phyloP scores from a whole-genome alignment of 176 grass and related monocot species.

The Eleusine indica region DNA sequence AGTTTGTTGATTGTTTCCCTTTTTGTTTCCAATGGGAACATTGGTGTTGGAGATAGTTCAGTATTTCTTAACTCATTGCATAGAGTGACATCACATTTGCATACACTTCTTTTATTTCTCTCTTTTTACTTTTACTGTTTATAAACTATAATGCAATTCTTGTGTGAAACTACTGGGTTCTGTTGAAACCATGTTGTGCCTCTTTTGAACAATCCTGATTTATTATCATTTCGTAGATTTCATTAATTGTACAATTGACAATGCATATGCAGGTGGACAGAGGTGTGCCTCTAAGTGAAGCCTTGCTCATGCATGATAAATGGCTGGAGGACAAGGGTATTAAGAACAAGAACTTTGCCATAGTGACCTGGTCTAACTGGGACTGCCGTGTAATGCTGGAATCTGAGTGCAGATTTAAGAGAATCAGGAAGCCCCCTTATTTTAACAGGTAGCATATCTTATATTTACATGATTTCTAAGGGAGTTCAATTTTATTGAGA shows the following conservation, averaged over 20 bases:
- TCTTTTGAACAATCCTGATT: constrained; percentile 1
- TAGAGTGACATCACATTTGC: neutral
- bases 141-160: neutral
- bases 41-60: neutral
- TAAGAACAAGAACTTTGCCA: constrained; percentile 86
- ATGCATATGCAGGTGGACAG: constrained; percentile 77
- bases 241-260: neutral
- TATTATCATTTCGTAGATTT: constrained; percentile 14
- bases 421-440: constrained; percentile 91
- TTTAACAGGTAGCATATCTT: constrained; percentile 70
- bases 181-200: neutral
- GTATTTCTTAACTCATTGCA: constrained; percentile 24
- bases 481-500: neutral
- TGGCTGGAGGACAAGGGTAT: constrained; percentile 98
- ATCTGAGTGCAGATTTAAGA: constrained; percentile 92
- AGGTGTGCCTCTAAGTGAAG: constrained; percentile 94
- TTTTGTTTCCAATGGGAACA: constrained; percentile 9
- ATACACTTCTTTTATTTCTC: neutral
- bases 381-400: constrained; percentile 95
- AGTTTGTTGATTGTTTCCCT: neutral
- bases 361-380: constrained; percentile 97
- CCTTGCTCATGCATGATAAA: constrained; percentile 97
- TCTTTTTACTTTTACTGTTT: neutral
- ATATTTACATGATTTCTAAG: constrained; percentile 9
- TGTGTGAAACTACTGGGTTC: constrained; percentile 16